Conservation (phyloP, 352 stramenopile genomes). For the Aphanomyces invadans region DNA sequence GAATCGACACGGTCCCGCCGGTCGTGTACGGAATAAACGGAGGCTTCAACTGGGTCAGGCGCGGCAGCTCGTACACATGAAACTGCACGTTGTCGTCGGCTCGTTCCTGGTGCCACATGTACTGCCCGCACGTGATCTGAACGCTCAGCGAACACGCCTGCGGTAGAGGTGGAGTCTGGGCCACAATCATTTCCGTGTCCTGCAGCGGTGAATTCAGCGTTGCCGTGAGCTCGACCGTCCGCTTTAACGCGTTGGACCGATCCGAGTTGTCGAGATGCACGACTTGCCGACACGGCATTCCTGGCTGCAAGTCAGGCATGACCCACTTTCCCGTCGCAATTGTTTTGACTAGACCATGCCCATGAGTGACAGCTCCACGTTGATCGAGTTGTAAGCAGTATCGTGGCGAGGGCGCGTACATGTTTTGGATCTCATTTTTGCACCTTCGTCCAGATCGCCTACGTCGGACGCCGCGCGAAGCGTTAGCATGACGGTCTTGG, state of each 20-base stretch:
- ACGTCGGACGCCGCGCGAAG: background rate
- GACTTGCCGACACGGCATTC: background rate
- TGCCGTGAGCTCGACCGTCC: slow-evolving; percentile 1
- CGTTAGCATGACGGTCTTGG: background rate
- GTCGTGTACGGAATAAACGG: slow-evolving; percentile 17
- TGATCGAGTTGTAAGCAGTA: background rate
- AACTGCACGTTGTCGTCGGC: background rate
- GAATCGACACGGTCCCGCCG: background rate
- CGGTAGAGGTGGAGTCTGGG: background rate
- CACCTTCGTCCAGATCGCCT: background rate
- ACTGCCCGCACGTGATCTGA: slow-evolving; percentile 13
- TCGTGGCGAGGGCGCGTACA: too few species aligned
- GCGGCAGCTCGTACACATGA: slow-evolving; percentile 20
- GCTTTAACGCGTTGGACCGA: background rate
- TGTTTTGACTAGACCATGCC: background rate
- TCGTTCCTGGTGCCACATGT: background rate
- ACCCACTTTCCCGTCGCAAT: background rate
- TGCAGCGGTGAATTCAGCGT: background rate
- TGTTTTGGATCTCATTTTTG: background rate
- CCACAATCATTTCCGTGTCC: slow-evolving; percentile 9
- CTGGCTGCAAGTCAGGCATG: background rate
- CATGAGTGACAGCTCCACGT: background rate
- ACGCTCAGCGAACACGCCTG: background rate
- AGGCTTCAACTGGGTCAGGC: background rate
- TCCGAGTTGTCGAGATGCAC: slow-evolving; percentile 7